phyloP scores from a whole-genome alignment of 305 asterid genomes.

The Coffea humblotiana region DNA sequence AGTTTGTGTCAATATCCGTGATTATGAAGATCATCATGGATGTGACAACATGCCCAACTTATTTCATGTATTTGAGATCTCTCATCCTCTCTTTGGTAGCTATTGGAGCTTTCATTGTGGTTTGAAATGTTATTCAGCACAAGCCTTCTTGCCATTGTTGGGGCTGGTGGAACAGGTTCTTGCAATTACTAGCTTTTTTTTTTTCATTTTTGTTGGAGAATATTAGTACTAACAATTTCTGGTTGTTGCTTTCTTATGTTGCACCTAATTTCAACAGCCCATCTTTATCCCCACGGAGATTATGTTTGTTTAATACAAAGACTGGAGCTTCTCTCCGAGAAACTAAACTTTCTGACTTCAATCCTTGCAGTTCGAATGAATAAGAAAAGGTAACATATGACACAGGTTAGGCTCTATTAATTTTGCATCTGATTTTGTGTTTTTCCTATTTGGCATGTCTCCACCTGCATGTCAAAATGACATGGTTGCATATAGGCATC shows the following conservation, averaged over 20 bases:
- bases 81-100: constrained; percentile 41
- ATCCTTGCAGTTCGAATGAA: constrained; percentile 79
- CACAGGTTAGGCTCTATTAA: neutral
- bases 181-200: constrained; percentile 2
- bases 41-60: constrained; percentile 6
- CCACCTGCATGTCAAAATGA: neutral
- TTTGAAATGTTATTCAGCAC: constrained; percentile 88
- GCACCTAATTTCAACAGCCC: constrained; percentile 55
- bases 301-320: constrained; percentile 73
- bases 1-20: neutral
- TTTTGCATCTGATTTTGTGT: too few species aligned
- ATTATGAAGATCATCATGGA: neutral
- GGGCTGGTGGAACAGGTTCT: constrained; percentile 97
- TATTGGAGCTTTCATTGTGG: constrained; percentile 76
- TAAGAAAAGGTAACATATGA: constrained; percentile 56
- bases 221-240: neutral
- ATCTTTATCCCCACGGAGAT: constrained; percentile 84
- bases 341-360: constrained; percentile 86
- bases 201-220: neutral
- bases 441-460: neutral
- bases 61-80: constrained; percentile 2
- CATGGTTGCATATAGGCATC: neutral
- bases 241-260: constrained; percentile 15
- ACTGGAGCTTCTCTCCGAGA: constrained; percentile 73
- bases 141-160: constrained; percentile 84